Percentiles rank a stretch among this genome's conserved stretches.
Conservation (phyloP, 2,329 filamentous ascomycete genomes). For the Fusarium pseudoanthophilum region DNA sequence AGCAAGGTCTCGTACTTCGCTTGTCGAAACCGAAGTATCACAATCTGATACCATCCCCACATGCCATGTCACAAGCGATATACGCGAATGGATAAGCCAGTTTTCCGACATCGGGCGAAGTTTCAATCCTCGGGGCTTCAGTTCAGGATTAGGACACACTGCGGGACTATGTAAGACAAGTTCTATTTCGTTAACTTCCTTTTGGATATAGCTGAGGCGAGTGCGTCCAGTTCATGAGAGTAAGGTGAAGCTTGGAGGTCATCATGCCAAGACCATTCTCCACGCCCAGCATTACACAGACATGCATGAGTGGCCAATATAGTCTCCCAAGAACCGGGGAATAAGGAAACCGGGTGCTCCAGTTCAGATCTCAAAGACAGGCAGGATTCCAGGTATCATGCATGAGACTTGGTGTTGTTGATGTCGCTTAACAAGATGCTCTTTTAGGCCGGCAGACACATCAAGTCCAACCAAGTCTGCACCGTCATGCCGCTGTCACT, state of each 20-base stretch:
- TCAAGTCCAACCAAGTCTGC: not conserved
- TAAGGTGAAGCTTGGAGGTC: not conserved
- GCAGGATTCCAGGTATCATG: too few species aligned
- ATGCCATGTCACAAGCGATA: not conserved
- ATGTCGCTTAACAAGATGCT: not conserved
- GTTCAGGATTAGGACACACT: not conserved
- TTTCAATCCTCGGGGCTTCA: not conserved
- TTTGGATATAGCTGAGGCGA: not conserved
- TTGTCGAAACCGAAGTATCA: not conserved
- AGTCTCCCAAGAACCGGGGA: not conserved
- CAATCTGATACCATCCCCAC: not conserved
- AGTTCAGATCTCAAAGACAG: not conserved
- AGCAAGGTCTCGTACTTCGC: not conserved
- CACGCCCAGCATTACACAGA: slow-evolving; percentile 4
- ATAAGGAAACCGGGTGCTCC: not conserved
- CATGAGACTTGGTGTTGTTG: slow-evolving; percentile 12
- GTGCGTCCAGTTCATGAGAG: not conserved
- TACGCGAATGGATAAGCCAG: not conserved
- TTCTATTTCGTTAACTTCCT: not conserved
- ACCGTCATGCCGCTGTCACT: not conserved
- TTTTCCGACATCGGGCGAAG: not conserved
- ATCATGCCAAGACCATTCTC: slow-evolving; percentile 24
- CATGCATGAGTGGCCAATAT: not conserved
- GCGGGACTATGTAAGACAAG: not conserved
- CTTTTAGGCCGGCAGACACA: not conserved